Evolutionary conservation across 768 basidiomycete genomes (phyloP), one percentile per base, ranked within the genome.

Genomic region (Agaricus sinodeliciosus): DNA sequence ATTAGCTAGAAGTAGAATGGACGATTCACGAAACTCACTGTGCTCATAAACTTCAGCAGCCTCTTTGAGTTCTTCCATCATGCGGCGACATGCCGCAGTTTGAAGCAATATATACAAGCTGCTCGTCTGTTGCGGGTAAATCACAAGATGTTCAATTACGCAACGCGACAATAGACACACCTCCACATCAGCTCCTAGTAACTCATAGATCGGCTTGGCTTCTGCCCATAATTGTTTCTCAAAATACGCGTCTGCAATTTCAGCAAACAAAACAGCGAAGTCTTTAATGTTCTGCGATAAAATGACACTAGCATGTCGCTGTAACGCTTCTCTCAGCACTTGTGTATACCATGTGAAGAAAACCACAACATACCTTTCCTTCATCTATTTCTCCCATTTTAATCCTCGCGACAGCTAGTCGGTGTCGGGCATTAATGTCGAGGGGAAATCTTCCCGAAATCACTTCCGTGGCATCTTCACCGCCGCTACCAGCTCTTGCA

Each of bases 221-320:
- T 90, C 83, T 0, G 79, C 80, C 67, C 83, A 92, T 72, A 90
- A 70, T 56, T 83, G 82, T 7, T 79, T 72, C 36, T 90, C 84
- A 58, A 85, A 87, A 63, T 87, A 88, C 0, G 88, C 89, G 58
- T 92, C 90, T 0, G 89, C 94, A 31, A 95, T 84, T 61, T 94
- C 91, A 0, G 72, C 75, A 60, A 91, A 93, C 3, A 94, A 71
- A 1, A 84, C 78, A 0, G 87, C 82, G 58, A 92, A 92, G 58
- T 92, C 84, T 3, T 81, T 62, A 0, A 86, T 75, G 50, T 94
- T 90, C 58, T 90, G 78, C 0, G 77, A 63, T 2, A 90, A 72
- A 19, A 97, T 77, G 34, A 86, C 70, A 26, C 74, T 75, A 0
- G 90, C 84, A 65, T 98, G 94, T 36, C 84, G 72, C 92, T 96